Percentiles rank a stretch among this genome's conserved stretches.
These are phyloP conservation scores for Buxus sempervirens DNA, from an alignment of 164 flowering plant genomes.

Conservation along the genomic window DNA sequence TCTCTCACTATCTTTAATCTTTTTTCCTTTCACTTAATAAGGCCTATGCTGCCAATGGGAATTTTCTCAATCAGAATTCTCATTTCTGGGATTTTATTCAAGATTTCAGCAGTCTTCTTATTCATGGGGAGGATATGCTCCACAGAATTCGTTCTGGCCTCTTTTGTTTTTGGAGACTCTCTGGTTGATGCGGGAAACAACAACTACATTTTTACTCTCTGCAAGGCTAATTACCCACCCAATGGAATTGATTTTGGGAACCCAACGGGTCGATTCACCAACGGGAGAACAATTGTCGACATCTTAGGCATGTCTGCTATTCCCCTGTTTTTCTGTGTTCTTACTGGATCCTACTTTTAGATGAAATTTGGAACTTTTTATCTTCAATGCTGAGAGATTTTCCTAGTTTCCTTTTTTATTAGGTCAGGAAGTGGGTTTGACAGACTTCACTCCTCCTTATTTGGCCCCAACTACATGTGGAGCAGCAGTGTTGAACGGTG, in stretches of 20 bases:
- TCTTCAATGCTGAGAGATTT: no score
- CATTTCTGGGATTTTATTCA: slow-evolving; percentile 1
- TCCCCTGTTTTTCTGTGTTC: neutral
- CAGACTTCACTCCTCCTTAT: slow-evolving; percentile 47
- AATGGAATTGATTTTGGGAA: slow-evolving; percentile 70
- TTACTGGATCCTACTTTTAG: no score
- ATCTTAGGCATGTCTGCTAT: slow-evolving; percentile 44
- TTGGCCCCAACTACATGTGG: slow-evolving; percentile 52
- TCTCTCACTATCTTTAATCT: no score
- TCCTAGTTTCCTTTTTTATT: neutral
- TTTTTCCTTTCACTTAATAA: no score
- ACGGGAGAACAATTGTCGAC: slow-evolving; percentile 73
- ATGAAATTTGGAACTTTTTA: no score
- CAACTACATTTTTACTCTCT: slow-evolving; percentile 59
- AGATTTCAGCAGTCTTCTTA: neutral
- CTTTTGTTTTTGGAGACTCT: slow-evolving; percentile 78
- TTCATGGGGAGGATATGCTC: slow-evolving; percentile 13
- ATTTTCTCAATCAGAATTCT: neutral
- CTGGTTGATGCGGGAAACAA: slow-evolving; percentile 82
- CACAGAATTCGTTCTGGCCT: slow-evolving; percentile 33
- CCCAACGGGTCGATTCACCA: slow-evolving; percentile 72
- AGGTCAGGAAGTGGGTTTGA: slow-evolving; percentile 50
- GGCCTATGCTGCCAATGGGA: slow-evolving; percentile 9
- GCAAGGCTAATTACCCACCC: slow-evolving; percentile 59
- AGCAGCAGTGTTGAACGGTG: slow-evolving; percentile 38